phyloP scores from a whole-genome alignment of 305 asterid species.

The Fraxinus albicans region DNA sequence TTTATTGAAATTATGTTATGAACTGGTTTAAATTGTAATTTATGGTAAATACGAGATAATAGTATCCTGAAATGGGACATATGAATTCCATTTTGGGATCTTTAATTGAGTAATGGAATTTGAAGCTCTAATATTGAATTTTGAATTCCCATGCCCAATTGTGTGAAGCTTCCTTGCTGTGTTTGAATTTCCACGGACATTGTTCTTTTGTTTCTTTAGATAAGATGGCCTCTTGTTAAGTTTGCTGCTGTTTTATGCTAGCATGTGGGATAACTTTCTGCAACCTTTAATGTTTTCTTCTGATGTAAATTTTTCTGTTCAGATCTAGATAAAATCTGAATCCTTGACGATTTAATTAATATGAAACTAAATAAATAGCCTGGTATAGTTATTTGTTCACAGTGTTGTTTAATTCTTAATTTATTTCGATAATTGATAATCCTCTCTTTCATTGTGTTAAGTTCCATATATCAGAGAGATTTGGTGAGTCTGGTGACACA shows the following conservation, averaged over 20 bases:
- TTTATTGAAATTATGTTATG: not conserved
- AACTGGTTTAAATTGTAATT: not conserved
- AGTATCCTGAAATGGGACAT: not conserved
- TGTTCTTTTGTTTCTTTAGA: not conserved
- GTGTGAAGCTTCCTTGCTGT: not conserved
- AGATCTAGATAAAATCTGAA: not conserved
- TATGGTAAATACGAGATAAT: not conserved
- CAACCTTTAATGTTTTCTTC: not conserved
- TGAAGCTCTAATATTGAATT: not conserved
- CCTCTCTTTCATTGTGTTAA: not conserved
- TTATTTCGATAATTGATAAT: not conserved
- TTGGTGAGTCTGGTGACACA: not conserved
- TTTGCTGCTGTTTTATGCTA: not conserved
- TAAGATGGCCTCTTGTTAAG: not conserved
- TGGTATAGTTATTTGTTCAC: not conserved
- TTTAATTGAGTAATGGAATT: not conserved
- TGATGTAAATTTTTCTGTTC: not conserved
- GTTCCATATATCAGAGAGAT: not conserved
- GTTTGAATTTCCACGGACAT: not conserved
- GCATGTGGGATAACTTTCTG: not conserved
- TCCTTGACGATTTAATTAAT: not conserved
- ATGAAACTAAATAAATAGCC: not conserved
- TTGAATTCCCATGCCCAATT: not conserved
- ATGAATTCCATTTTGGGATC: not conserved
- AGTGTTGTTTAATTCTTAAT: not conserved